Evolutionary conservation across 179 eudicot species (phyloP), one percentile per base, ranked within the genome.

Genomic region (Gypsophila paniculata): DNA sequence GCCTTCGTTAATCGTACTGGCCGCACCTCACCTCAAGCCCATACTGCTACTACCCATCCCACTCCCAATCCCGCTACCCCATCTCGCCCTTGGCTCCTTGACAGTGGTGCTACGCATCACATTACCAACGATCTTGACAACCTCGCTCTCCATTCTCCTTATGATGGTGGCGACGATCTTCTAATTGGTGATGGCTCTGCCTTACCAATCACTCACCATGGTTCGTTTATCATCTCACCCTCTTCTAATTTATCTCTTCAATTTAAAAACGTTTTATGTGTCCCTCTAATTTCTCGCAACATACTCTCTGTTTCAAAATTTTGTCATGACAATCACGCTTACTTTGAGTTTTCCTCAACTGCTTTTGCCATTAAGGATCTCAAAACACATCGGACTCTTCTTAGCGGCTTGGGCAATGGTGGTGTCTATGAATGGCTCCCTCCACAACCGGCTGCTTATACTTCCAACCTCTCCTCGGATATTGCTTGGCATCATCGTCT

Each of bases 351-450:
- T n/a, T n/a, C n/a, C n/a, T n/a, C n/a, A n/a, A n/a, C n/a, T n/a
- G n/a, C 59, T 65, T 76, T 71, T 65, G 1, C 15, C 29, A 1
- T 65, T 8, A 76, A 71, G 79, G 75, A 71, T 8, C 38, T 71
- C 2, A 9, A n/a, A n/a, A n/a, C n/a, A n/a, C 8, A 51, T 12
- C 32, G 64, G 11, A 6, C 12, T 3, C 54, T 76, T 4, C 26
- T 53, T 21, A 74, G 0, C 29, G 2, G 2, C 8, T 19, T 54
- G 52, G 32, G 6, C 34, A 26, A 36, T n/a, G n/a, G n/a, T n/a
- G 74, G 70, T 4, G 49, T 70, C 1, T 63, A 70, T 39, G 15
- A 21, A 5, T 76, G 74, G 74, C 5, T 10, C 61, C 55, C 2
- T 51, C 13, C 5, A 19, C 22, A 32, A 18, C 15, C 13, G 52